These are phyloP conservation scores for Aspergillus wentii DNA, from an alignment of 495 filamentous ascomycete genomes.

Conservation along the genomic window DNA sequence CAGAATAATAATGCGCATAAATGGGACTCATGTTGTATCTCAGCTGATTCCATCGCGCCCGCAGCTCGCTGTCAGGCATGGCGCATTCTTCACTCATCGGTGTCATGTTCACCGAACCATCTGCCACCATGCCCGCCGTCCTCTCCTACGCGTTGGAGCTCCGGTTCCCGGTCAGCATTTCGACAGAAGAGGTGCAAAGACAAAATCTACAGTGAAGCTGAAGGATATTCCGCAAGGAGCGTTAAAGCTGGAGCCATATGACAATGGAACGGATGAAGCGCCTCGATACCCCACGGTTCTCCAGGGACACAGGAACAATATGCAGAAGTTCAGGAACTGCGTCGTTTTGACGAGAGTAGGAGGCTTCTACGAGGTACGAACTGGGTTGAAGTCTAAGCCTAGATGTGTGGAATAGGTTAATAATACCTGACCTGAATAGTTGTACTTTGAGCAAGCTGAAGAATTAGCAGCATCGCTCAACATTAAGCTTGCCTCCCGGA, in stretches of 20 bases:
- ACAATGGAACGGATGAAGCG: conserved; percentile 41
- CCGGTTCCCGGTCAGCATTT: conserved; percentile 8
- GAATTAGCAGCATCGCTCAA: conserved; percentile 81
- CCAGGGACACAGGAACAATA: conserved; percentile 84
- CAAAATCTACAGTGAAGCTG: conserved; percentile 50
- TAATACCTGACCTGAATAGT: conserved; percentile 22
- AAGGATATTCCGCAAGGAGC: conserved; percentile 63
- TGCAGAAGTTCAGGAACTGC: conserved; percentile 84
- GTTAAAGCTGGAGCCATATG: conserved; percentile 41
- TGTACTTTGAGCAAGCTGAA: conserved; percentile 93
- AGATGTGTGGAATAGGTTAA: neutral
- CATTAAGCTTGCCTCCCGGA: conserved; percentile 80
- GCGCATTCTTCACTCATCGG: conserved; percentile 5
- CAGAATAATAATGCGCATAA: conserved; percentile 2
- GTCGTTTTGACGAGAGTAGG: conserved; percentile 88
- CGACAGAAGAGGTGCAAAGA: conserved; percentile 41
- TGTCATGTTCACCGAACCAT: conserved; percentile 24
- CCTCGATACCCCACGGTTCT: conserved; percentile 80
- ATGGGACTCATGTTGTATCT: conserved; percentile 14
- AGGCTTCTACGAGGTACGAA: conserved; percentile 78
- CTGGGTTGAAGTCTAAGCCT: neutral
- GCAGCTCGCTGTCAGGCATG: neutral
- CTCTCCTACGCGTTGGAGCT: conserved; percentile 12
- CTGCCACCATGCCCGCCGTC: conserved; percentile 30
- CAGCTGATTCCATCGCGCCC: conserved; percentile 6